Conservation (phyloP, 2,329 filamentous ascomycete genomes). For the Lachnellula cervina region DNA sequence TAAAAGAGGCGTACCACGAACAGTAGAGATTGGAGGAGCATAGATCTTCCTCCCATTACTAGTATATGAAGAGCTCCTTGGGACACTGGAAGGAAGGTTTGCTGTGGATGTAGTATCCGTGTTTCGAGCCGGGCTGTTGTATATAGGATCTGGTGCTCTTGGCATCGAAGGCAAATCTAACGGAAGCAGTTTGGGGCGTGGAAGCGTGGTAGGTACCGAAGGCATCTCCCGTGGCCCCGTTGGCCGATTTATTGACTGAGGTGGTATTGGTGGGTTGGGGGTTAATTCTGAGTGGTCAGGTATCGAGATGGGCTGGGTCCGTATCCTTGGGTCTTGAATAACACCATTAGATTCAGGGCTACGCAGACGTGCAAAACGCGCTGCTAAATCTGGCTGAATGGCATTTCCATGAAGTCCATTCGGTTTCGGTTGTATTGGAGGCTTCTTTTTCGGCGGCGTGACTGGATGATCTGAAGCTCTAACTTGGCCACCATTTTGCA, state of each 20-base stretch:
- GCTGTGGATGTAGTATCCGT: constrained; percentile 20
- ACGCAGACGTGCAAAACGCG: constrained; percentile 54
- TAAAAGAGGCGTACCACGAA: constrained; percentile 18
- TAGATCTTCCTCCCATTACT: constrained; percentile 18
- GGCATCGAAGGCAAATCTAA: constrained; percentile 29
- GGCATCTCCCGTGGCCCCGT: constrained; percentile 30
- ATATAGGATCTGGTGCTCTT: constrained; percentile 32
- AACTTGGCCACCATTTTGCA: neutral
- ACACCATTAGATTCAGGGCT: constrained; percentile 33
- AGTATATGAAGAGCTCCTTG: constrained; percentile 24
- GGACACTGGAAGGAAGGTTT: constrained; percentile 23
- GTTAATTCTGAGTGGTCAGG: constrained; percentile 26
- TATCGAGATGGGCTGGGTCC: constrained; percentile 43
- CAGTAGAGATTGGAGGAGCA: constrained; percentile 23
- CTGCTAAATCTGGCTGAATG: constrained; percentile 47
- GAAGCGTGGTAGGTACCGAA: constrained; percentile 17
- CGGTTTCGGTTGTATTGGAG: constrained; percentile 60
- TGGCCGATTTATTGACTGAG: constrained; percentile 10
- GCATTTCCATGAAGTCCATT: constrained; percentile 59
- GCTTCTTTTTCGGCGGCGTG: constrained; percentile 22
- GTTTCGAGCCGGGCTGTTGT: constrained; percentile 29
- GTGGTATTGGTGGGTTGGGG: neutral
- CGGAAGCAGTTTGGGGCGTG: constrained; percentile 15
- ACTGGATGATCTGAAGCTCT: neutral
- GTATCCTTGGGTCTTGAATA: constrained; percentile 49